Evolutionary conservation across 768 basidiomycete species (phyloP).

Genomic region (Clitopilus passeckerianus): DNA sequence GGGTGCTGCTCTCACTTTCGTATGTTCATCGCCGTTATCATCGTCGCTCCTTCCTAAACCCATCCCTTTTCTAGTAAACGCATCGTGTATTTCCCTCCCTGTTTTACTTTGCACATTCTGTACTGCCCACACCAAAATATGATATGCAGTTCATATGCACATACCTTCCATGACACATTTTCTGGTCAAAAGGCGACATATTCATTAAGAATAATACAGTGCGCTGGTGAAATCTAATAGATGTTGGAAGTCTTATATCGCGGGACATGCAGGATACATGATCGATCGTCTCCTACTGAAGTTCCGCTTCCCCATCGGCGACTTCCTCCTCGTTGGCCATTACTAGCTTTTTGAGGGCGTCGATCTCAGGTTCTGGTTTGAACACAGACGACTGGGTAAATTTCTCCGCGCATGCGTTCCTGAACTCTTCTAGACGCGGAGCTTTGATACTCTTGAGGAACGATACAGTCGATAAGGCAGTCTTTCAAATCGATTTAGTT

Average conservation of each 20-base stretch:
- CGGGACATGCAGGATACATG: too few species aligned
- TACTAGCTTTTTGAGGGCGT: conserved; percentile 24
- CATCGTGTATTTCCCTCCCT: neutral
- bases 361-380: conserved; percentile 49
- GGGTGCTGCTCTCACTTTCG: conserved; percentile 93
- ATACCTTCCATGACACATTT: too few species aligned
- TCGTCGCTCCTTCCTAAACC: neutral
- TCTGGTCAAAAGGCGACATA: too few species aligned
- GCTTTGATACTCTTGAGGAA: conserved; percentile 51
- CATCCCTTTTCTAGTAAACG: neutral
- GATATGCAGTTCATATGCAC: neutral
- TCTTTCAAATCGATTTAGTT: conserved; percentile 29
- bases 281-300: neutral
- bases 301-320: conserved; percentile 5
- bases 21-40: conserved; percentile 36
- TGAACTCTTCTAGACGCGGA: conserved; percentile 55
- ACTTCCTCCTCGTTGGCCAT: conserved; percentile 5
- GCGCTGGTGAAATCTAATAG: too few species aligned
- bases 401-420: conserved; percentile 40
- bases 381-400: conserved; percentile 68
- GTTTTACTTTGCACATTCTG: neutral
- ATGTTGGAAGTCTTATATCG: too few species aligned
- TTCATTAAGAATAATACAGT: too few species aligned
- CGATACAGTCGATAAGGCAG: conserved; percentile 39
- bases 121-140: neutral